Conservation (phyloP, 495 filamentous ascomycete species). For the Sordaria brevicollis region DNA sequence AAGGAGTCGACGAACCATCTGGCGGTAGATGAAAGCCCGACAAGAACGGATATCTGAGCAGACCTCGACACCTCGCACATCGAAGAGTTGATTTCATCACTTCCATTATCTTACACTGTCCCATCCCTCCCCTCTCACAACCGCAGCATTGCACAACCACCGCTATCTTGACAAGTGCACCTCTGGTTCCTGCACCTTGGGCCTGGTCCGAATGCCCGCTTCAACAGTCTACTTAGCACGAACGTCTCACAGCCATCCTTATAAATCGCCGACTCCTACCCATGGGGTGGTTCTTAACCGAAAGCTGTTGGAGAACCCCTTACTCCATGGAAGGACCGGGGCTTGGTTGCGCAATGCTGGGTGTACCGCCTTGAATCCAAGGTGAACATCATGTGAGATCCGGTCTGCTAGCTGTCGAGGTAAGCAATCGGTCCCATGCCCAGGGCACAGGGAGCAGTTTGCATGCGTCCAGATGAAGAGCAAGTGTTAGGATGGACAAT, state of each 20-base stretch:
- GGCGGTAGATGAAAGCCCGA: constrained; percentile 19
- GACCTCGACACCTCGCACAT: neutral
- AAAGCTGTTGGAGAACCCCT: neutral
- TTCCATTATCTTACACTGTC: neutral
- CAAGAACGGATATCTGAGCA: constrained; percentile 39
- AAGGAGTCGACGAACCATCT: neutral
- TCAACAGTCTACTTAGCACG: neutral
- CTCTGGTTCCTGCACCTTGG: neutral
- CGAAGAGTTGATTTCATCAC: too few relatives aligned
- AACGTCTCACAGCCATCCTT: neutral
- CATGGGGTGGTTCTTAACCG: neutral
- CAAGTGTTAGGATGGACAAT: neutral
- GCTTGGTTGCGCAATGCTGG: neutral
- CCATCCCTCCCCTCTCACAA: neutral
- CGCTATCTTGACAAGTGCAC: neutral
- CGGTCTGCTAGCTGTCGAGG: neutral
- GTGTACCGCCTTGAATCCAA: neutral
- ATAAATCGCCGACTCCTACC: neutral
- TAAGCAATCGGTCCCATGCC: neutral
- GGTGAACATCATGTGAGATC: neutral
- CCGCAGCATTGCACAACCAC: neutral
- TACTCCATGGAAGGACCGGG: neutral
- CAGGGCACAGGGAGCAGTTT: neutral
- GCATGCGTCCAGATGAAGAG: neutral
- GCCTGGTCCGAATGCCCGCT: neutral